phyloP scores from a whole-genome alignment of 306 rosid genomes.

The Amphicarpaea edgeworthii region DNA sequence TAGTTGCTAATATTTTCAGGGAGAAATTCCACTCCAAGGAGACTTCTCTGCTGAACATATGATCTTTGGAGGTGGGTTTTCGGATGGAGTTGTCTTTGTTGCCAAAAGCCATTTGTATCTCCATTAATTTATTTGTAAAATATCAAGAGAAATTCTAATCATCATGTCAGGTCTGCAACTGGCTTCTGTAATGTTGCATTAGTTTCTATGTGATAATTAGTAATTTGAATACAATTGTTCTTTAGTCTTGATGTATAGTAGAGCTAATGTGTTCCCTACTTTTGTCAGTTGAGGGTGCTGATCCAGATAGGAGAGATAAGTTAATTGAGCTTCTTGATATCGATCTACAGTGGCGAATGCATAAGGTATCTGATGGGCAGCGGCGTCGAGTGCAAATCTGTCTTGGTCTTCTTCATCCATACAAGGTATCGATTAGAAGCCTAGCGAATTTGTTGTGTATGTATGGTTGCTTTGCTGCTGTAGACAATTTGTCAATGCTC shows the following conservation, averaged over 20 bases:
- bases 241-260: conserved; percentile 31
- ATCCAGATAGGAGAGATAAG: conserved; percentile 83
- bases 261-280: conserved; percentile 23
- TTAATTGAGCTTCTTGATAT: conserved; percentile 93
- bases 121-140: conserved; percentile 12
- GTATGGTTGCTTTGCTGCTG: conserved; percentile 26
- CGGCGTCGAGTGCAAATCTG: conserved; percentile 97
- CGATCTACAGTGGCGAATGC: conserved; percentile 94
- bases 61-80: conserved; percentile 91
- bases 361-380: conserved; percentile 98
- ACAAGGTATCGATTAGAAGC: conserved; percentile 62
- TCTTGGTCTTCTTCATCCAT: conserved; percentile 96
- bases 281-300: conserved; percentile 86
- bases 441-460: conserved; percentile 19
- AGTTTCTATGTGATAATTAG: conserved; percentile 22
- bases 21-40: conserved; percentile 96
- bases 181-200: conserved; percentile 25
- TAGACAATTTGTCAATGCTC: conserved; percentile 22
- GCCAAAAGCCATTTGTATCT: conserved; percentile 25
- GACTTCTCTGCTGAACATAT: conserved; percentile 98
- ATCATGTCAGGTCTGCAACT: conserved; percentile 21
- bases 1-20: conserved; percentile 62
- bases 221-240: conserved; percentile 17
- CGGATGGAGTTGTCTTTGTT: conserved; percentile 28
- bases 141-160: conserved; percentile 32